Evolutionary conservation across 2,329 filamentous ascomycete genomes (phyloP).

Genomic region (Colletotrichum liriopes): DNA sequence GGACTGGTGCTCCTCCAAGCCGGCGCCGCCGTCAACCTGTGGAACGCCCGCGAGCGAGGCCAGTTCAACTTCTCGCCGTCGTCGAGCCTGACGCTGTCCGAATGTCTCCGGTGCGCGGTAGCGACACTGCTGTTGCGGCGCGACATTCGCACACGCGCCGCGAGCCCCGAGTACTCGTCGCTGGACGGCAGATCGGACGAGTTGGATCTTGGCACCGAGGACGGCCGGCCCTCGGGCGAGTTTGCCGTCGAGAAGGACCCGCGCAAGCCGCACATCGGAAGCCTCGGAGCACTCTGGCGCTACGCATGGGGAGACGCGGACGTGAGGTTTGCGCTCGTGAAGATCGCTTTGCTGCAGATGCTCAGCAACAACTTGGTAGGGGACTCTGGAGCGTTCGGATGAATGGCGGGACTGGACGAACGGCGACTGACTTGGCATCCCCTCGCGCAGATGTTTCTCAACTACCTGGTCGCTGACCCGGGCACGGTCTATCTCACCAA

Average conservation of each 20-base stretch:
- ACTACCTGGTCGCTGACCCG: constrained; percentile 50
- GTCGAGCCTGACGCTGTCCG: constrained; percentile 49
- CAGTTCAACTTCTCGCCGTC: constrained; percentile 51
- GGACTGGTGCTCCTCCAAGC: constrained; percentile 53
- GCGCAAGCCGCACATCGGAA: neutral
- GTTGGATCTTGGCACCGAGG: constrained; percentile 24
- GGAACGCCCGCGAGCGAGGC: constrained; percentile 47
- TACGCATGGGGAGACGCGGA: constrained; percentile 45
- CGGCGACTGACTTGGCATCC: neutral
- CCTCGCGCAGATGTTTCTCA: constrained; percentile 48
- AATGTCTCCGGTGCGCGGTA: constrained; percentile 49
- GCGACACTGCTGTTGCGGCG: constrained; percentile 48
- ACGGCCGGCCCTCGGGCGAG: constrained; percentile 9
- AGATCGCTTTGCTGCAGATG: constrained; percentile 51
- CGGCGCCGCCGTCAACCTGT: constrained; percentile 52
- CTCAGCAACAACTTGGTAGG: constrained; percentile 52
- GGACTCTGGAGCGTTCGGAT: neutral
- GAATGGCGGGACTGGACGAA: neutral
- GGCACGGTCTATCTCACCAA: constrained; percentile 51
- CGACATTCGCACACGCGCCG: constrained; percentile 42
- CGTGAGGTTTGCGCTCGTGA: constrained; percentile 49
- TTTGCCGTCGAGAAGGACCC: constrained; percentile 10
- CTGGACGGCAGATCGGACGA: constrained; percentile 24
- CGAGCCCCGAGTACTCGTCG: constrained; percentile 32
- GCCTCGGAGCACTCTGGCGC: constrained; percentile 34